Evolutionary conservation across 2,329 filamentous ascomycete genomes (phyloP).

Genomic region (Neonectria neomacrospora): DNA sequence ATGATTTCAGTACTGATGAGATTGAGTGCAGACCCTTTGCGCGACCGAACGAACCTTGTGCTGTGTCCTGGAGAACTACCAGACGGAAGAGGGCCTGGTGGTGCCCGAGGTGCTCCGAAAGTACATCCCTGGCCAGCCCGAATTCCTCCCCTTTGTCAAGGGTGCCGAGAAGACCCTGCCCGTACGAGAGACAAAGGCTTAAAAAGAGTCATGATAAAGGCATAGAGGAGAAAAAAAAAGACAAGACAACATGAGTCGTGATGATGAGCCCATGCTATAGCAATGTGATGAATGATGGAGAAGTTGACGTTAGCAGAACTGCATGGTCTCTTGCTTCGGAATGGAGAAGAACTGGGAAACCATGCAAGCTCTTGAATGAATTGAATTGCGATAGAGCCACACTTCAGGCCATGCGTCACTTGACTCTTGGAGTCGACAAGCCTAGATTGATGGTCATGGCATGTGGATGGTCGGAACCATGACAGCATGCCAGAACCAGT

Average conservation of each 20-base stretch:
- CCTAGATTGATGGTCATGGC: neutral
- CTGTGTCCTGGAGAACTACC: constrained; percentile 96
- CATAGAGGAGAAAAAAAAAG: constrained; percentile 39
- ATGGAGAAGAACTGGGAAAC: neutral
- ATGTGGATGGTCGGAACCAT: constrained; percentile 6
- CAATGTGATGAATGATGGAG: constrained; percentile 19
- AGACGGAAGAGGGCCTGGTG: constrained; percentile 84
- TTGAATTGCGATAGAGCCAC: neutral
- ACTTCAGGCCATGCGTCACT: no score
- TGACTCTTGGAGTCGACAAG: neutral
- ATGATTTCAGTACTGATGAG: constrained; percentile 21
- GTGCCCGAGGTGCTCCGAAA: constrained; percentile 87
- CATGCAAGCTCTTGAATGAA: neutral
- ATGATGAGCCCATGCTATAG: constrained; percentile 23
- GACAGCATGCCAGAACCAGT: neutral
- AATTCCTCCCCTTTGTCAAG: constrained; percentile 89
- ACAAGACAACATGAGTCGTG: constrained; percentile 18
- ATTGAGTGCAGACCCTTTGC: constrained; percentile 69
- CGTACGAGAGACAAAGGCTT: constrained; percentile 44
- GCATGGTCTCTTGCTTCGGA: neutral
- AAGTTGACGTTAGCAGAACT: neutral
- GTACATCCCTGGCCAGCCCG: constrained; percentile 89
- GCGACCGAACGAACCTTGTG: constrained; percentile 93
- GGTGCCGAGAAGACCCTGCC: constrained; percentile 64
- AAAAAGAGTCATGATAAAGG: constrained; percentile 26